Percentiles rank a stretch among this genome's conserved stretches.
These are phyloP conservation scores for Wolfiporia cocos DNA, from an alignment of 1,284 basidiomycete species.

Conservation along the genomic window DNA sequence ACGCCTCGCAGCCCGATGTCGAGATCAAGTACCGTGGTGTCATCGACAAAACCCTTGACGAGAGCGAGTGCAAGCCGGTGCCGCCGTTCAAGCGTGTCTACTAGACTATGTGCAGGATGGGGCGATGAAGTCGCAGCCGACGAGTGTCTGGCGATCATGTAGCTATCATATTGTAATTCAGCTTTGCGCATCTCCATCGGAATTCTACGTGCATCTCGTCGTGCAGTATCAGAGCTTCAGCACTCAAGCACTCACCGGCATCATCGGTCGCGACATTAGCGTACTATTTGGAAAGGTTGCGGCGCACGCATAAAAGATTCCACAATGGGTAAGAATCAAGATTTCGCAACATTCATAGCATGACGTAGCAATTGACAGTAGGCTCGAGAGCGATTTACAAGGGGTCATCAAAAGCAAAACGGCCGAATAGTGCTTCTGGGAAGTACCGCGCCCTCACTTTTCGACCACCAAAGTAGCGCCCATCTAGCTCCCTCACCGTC, in stretches of 20 bases:
- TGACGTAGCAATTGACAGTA: too few species aligned
- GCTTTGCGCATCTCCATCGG: too few species aligned
- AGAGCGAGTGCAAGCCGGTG: slow-evolving; percentile 90
- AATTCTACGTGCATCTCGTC: too few species aligned
- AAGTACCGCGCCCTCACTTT: slow-evolving; percentile 82
- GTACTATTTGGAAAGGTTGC: too few species aligned
- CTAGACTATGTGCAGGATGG: slow-evolving; percentile 28
- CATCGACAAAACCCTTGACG: slow-evolving; percentile 84
- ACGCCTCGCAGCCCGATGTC: slow-evolving; percentile 74
- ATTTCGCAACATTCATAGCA: too few species aligned
- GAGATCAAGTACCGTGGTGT: slow-evolving; percentile 88
- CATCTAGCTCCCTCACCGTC: slow-evolving; percentile 86
- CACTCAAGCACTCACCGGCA: too few species aligned
- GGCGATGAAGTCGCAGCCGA: background rate
- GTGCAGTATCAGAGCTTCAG: too few species aligned
- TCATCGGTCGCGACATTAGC: too few species aligned
- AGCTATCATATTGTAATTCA: slow-evolving; percentile 5
- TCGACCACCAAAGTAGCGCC: slow-evolving; percentile 84
- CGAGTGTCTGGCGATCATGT: background rate
- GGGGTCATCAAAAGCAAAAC: slow-evolving; percentile 41
- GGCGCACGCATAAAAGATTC: too few species aligned
- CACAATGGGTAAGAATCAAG: too few species aligned
- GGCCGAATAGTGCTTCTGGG: slow-evolving; percentile 55
- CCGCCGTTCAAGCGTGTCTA: slow-evolving; percentile 88
- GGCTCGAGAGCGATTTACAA: too few species aligned